Base-by-base conservation (phyloP, 352 stramenopile species). In the Pythium oligandrum region DNA sequence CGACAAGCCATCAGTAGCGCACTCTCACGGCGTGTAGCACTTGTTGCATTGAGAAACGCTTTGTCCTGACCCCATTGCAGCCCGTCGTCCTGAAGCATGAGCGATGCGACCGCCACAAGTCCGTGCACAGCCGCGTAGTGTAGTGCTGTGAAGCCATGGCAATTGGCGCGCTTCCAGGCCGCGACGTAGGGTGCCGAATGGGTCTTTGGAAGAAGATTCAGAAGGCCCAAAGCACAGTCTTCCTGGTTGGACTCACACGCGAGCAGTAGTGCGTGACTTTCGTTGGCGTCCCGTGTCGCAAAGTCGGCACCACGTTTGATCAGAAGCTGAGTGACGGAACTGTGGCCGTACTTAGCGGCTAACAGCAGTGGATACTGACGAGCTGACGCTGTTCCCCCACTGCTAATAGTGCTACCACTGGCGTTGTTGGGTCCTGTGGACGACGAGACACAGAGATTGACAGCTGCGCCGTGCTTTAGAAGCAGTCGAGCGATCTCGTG, bases 291-390 rank as follows among this genome's bases (percentile, higher is more conserved):
- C 6, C 62, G 53, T 31, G 70, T 59, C 2, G 30, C 51, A 6
- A 63, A 66, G 35, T 77, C 64, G 2, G 77, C 77, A 3, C 62
- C 55, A 44, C 66, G 59, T 40, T 71, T 60, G 42, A 98, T 60
- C 11, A 98, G 72, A 7, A 77, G 49, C n/a, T 72, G 45, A 17
- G 95, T 79, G 44, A 95, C 81, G 9, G 77, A 74, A n/a, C 84
- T 61, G 61, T 98, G 89, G 17, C 95, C 96, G 54, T 95, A 96
- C 68, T 95, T 88, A 4, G 86, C 83, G 10, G 93, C 95, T 4
- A 98, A 79, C 63, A 98, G 81, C 12, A 98, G 75, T 6, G 86
- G 81, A 49, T 62, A 71, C 44, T 75, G 70, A 3, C 40, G 36
- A 2, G 30, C 10, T 42, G 17, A 26, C 17, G 17, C 17, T 26